Percentiles rank a stretch among this genome's conserved stretches.
Conservation (phyloP, 2,329 filamentous ascomycete genomes). For the Penicillium sp. region DNA sequence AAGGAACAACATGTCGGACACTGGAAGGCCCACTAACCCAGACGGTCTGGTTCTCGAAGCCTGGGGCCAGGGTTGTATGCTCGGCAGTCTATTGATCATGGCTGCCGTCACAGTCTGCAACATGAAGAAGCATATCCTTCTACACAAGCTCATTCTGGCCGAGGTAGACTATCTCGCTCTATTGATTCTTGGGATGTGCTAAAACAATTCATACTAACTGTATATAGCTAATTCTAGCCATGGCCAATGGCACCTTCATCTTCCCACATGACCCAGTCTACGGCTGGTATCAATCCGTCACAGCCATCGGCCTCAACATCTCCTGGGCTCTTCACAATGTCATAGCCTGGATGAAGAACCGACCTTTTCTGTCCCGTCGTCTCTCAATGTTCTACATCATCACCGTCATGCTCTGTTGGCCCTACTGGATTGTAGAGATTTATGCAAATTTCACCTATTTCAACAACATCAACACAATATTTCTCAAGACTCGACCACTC, state of each 20-base stretch:
- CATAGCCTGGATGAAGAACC: constrained; percentile 63
- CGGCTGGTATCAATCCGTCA: constrained; percentile 60
- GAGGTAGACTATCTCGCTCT: constrained; percentile 33
- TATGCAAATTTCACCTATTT: constrained; percentile 63
- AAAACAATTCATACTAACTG: neutral
- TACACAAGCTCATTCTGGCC: constrained; percentile 49
- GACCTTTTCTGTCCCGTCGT: constrained; percentile 52
- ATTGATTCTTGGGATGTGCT: neutral
- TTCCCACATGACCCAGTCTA: constrained; percentile 54
- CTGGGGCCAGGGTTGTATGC: constrained; percentile 48
- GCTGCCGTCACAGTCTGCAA: constrained; percentile 47
- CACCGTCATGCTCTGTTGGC: constrained; percentile 55
- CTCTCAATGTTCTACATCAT: constrained; percentile 54
- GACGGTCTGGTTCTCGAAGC: constrained; percentile 42
- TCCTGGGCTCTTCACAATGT: constrained; percentile 62
- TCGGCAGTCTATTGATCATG: constrained; percentile 49
- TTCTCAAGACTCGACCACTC: constrained; percentile 52
- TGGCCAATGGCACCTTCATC: constrained; percentile 56
- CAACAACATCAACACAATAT: constrained; percentile 51
- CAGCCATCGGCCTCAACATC: constrained; percentile 57
- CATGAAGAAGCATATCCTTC: constrained; percentile 45
- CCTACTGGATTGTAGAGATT: constrained; percentile 62
- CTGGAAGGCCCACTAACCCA: constrained; percentile 3
- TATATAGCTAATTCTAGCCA: constrained; percentile 50
- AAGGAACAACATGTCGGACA: constrained; percentile 1